These are phyloP conservation scores for Globisporangium camurandrum DNA, from an alignment of 352 stramenopile species.

Conservation along the genomic window DNA sequence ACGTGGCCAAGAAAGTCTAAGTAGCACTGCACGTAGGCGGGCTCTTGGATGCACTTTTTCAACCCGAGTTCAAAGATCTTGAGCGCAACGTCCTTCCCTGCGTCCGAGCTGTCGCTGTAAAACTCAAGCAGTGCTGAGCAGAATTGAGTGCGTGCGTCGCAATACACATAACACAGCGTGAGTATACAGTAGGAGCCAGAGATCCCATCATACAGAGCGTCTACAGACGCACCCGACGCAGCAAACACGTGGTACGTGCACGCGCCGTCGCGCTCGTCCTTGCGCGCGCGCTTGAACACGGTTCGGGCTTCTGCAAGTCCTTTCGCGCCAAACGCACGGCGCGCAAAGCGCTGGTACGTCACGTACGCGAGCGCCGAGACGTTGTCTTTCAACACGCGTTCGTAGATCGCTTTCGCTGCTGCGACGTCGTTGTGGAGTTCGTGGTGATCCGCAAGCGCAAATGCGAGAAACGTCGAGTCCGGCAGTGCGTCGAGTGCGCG, in stretches of 20 bases:
- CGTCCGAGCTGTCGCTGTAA: slow-evolving; percentile 77
- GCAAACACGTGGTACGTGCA: slow-evolving; percentile 82
- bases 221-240: slow-evolving; percentile 48
- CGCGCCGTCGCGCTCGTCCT: slow-evolving; percentile 74
- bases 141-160: background rate
- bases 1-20: slow-evolving; percentile 80
- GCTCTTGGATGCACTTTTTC: slow-evolving; percentile 86
- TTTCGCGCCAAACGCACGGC: slow-evolving; percentile 67
- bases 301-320: slow-evolving; percentile 65
- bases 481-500: slow-evolving; percentile 70
- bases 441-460: slow-evolving; percentile 77
- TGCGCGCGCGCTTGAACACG: slow-evolving; percentile 76
- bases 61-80: slow-evolving; percentile 87
- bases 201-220: background rate
- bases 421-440: slow-evolving; percentile 59
- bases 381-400: slow-evolving; percentile 69
- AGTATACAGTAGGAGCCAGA: slow-evolving; percentile 7
- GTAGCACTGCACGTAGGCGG: slow-evolving; percentile 79
- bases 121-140: slow-evolving; percentile 75
- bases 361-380: slow-evolving; percentile 75
- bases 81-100: slow-evolving; percentile 77
- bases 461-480: slow-evolving; percentile 72
- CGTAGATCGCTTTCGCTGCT: slow-evolving; percentile 73
- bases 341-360: slow-evolving; percentile 78
- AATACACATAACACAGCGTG: slow-evolving; percentile 8